A percentile compares a stretch with the other conserved stretches of the same genome.
These are phyloP conservation scores for Erythrobasidium hasegawianum DNA, from an alignment of 1,284 basidiomycete genomes.

Conservation along the genomic window DNA sequence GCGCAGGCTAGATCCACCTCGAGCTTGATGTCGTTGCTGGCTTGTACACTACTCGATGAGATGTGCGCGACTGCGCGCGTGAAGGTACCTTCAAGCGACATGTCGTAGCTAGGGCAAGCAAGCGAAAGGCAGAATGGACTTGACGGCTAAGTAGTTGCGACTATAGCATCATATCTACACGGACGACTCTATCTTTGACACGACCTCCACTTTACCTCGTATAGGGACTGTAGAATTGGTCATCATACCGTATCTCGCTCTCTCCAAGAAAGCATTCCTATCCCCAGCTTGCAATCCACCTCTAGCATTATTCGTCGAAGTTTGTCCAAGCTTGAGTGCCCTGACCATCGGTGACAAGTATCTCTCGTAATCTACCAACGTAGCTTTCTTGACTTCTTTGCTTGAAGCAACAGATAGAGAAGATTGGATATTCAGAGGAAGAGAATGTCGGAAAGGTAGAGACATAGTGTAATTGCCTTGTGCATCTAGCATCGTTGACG, in stretches of 20 bases:
- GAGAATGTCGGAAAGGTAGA: too few species aligned
- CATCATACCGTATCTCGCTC: not conserved
- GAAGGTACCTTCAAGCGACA: slow-evolving; percentile 12
- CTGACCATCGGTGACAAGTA: slow-evolving; percentile 15
- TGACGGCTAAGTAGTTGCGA: too few species aligned
- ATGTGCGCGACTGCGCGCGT: slow-evolving; percentile 16
- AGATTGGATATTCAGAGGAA: too few species aligned
- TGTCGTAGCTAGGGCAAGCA: not conserved
- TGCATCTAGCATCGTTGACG: too few species aligned
- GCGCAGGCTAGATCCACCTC: slow-evolving; percentile 10
- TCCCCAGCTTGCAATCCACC: not conserved
- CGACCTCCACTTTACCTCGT: slow-evolving; percentile 3
- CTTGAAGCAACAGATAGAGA: too few species aligned
- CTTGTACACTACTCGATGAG: not conserved
- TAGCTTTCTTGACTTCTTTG: too few species aligned
- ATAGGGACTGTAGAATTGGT: slow-evolving; percentile 3
- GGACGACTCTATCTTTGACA: slow-evolving; percentile 2
- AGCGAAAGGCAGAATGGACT: too few species aligned
- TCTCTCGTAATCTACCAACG: slow-evolving; percentile 16
- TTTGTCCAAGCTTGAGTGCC: not conserved
- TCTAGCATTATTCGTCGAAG: not conserved
- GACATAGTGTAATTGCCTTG: too few species aligned
- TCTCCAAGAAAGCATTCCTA: not conserved
- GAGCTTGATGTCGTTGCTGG: slow-evolving; percentile 29
- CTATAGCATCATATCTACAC: too few species aligned